Evolutionary conservation across 2,329 filamentous ascomycete genomes (phyloP), one percentile per base, ranked within the genome.

Genomic region (Lasiodiplodia sp.): DNA sequence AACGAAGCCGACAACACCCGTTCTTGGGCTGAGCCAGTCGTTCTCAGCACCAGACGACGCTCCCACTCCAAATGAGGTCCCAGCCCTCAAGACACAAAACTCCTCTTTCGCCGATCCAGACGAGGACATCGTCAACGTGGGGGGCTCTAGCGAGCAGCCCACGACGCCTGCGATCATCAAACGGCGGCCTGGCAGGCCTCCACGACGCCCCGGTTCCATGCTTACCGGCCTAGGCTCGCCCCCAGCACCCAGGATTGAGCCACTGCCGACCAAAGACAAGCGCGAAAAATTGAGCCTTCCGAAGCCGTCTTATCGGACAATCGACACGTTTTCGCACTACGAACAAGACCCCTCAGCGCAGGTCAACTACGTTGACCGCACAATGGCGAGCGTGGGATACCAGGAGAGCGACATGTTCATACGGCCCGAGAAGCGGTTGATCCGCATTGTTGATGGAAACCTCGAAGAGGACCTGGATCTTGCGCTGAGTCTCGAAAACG

Each of bases 361-460:
- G 76, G 90, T 92, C 69, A 92, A 95, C 75, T 98, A 97, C 79
- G 94, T 98, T 57, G 95, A 97, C 80, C 94, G 96, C 77, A 92
- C 93, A 1, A 97, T 98, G 94, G 94, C 94, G 73, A 95, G 93
- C 75, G 92, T 97, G 57, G 95, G 95, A 64, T 98, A 97, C 77
- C 95, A 97, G 80, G 94, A 97, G 81, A 97, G 92, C 74, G 95
- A 98, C 80, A 86, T 94, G 69, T 98, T 94, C 77, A 85, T 92
- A 65, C 89, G 92, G 56, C 91, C 93, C 5, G 91, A 94, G 66
- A 87, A 88, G 69, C 89, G 87, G 65, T 84, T 97, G 70, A 86
- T 91, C 69, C 85, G 88, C 16, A 83, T 89, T 71, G 83, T 86
- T 2, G 88, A 91, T 75, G 86, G 85, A 25, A 86, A 86, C 6